Evolutionary conservation across 225 moss, liverwort and hornwort genomes (phyloP).

Genomic region (Sphagnum tenellum): DNA sequence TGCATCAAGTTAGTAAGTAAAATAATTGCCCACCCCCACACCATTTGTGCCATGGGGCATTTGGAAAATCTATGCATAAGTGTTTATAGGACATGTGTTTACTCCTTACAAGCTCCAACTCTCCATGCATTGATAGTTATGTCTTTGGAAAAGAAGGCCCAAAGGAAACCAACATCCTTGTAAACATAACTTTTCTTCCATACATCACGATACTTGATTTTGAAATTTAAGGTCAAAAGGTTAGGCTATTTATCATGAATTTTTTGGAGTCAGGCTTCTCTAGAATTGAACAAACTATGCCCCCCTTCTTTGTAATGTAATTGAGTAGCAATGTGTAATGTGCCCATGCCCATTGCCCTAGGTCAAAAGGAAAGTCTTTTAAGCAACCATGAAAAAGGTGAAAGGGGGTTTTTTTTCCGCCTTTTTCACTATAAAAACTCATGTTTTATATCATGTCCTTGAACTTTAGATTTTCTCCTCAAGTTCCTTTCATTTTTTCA

Average conservation of each 20-base stretch:
- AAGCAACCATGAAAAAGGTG: too few relatives aligned
- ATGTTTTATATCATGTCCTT: too few relatives aligned
- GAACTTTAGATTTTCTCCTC: too few relatives aligned
- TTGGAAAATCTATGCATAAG: background rate
- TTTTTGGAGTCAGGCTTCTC: too few relatives aligned
- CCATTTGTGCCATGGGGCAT: background rate
- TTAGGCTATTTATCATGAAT: background rate
- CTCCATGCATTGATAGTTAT: background rate
- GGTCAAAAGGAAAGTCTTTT: too few relatives aligned
- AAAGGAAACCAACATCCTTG: background rate
- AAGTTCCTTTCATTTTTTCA: too few relatives aligned
- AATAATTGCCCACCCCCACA: background rate
- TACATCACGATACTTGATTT: background rate
- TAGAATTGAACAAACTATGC: too few relatives aligned
- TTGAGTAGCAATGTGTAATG: too few relatives aligned
- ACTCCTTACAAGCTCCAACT: background rate
- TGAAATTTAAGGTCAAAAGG: background rate
- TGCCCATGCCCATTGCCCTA: too few relatives aligned
- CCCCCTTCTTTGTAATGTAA: too few relatives aligned
- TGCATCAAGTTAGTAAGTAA: background rate
- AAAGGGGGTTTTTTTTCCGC: too few relatives aligned
- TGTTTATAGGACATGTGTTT: background rate
- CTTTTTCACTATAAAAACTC: too few relatives aligned
- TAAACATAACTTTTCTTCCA: background rate
- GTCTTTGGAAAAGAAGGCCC: background rate